Conservation (phyloP, 2,329 filamentous ascomycete species). For the Colletotrichum lentis region DNA sequence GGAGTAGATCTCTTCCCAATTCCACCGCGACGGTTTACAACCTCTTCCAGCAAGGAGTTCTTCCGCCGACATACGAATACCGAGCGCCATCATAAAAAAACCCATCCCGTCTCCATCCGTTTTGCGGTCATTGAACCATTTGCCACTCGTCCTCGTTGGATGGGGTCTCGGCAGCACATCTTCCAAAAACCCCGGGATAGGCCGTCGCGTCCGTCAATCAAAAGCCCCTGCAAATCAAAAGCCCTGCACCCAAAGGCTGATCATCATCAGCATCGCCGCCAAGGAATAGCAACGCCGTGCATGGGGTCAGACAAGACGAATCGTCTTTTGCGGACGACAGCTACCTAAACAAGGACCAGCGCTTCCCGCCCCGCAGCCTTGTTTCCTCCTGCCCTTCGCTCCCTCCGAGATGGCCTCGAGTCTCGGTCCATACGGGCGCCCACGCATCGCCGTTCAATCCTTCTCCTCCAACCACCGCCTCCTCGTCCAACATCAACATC, state of each 20-base stretch:
- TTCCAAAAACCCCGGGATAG: slow-evolving; percentile 13
- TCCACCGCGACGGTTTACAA: not conserved
- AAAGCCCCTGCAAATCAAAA: slow-evolving; percentile 1
- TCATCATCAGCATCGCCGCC: slow-evolving; percentile 12
- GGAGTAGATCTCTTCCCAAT: not conserved
- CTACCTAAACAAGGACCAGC: slow-evolving; percentile 31
- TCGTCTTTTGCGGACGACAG: slow-evolving; percentile 10
- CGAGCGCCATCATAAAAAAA: not conserved
- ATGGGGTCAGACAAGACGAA: slow-evolving; percentile 23
- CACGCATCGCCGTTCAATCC: slow-evolving; percentile 6
- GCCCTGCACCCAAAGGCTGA: not conserved
- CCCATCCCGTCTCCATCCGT: not conserved
- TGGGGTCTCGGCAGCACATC: slow-evolving; percentile 3
- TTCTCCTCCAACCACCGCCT: slow-evolving; percentile 2
- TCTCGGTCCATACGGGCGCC: slow-evolving; percentile 14
- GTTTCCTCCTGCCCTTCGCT: slow-evolving; percentile 23
- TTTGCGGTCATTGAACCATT: slow-evolving; percentile 12
- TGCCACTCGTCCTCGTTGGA: not conserved
- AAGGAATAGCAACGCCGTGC: slow-evolving; percentile 34
- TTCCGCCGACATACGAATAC: not conserved
- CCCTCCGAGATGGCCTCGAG: slow-evolving; percentile 14
- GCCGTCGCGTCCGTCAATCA: slow-evolving; percentile 6
- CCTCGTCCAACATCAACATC: not conserved
- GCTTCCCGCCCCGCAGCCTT: slow-evolving; percentile 11
- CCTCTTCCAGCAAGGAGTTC: not conserved